Base-by-base conservation (phyloP, 306 rosid species). In the Prunus mongolica region DNA sequence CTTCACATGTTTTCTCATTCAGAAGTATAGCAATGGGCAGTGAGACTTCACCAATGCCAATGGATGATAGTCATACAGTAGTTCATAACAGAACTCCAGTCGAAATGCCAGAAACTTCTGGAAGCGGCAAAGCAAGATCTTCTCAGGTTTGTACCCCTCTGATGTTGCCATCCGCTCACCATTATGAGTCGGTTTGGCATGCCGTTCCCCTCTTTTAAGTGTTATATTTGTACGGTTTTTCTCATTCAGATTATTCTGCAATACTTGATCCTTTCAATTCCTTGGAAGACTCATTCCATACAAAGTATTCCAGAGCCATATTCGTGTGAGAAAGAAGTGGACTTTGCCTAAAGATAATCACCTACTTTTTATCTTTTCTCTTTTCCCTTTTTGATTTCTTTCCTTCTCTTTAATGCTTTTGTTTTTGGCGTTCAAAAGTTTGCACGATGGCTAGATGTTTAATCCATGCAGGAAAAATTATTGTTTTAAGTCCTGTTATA, bases 1-100 rank as follows among this genome's bases (percentile, higher is more conserved):
- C 98, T 65, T 94, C 98, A 11, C 95, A 89, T 73, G 95, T 94
- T 69, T 85, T 94, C 73, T 92, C 98, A 44, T 94, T 94, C 85
- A 94, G 78, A 87, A 89, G 91, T 81, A 85, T 89, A 78, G 81
- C 92, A 15, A 82, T 87, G 82, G 87, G 86, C 65, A 82, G 76
- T 57, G 81, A 74, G 71, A 76, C 87, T 78, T 69, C 87, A 54
- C 80, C 84, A 78, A 50, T 78, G 78, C 69, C 76, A 76, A 75
- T 54, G 66, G 88, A 83, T 71, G 88, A 78, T 77, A 78, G 77
- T 74, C 86, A 65, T 32, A 38, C 75, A 38, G 77, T 46, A 44
- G 73, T 28, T 77, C 82, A 71, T 72, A 77, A 77, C 74, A 72
- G 57, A 18, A 69, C 81, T 63, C 74, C 8, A 46, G 50, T 41